phyloP scores from a whole-genome alignment of 2,329 filamentous ascomycete species.

The Nemania diffusa region DNA sequence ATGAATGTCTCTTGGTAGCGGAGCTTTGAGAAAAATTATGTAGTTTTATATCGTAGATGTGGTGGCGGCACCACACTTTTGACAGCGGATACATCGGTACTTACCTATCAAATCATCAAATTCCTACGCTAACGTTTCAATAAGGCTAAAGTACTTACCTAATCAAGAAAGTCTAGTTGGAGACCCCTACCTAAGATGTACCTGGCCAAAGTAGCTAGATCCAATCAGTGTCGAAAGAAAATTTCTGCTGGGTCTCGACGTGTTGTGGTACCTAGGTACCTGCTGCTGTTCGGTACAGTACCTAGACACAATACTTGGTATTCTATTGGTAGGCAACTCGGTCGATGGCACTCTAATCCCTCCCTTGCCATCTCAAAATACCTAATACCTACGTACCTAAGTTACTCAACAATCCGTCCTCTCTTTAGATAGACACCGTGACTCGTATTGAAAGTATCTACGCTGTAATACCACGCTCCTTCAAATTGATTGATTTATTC shows the following conservation, averaged over 20 bases:
- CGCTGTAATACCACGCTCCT: conserved; percentile 14
- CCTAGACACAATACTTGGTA: too few relatives aligned
- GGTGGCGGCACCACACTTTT: too few relatives aligned
- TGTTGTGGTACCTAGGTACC: background rate
- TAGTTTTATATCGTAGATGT: too few relatives aligned
- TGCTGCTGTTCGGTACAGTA: background rate
- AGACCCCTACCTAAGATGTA: background rate
- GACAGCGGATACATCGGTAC: background rate
- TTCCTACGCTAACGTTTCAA: conserved; percentile 21
- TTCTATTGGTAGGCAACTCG: too few relatives aligned
- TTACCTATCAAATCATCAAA: background rate
- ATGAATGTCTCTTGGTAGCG: background rate
- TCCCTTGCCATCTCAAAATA: background rate
- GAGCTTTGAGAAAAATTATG: too few relatives aligned
- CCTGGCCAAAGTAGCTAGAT: background rate
- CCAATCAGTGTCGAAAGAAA: conserved; percentile 29
- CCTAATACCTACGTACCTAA: background rate
- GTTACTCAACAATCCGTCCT: background rate
- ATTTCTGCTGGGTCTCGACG: conserved; percentile 22
- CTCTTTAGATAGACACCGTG: background rate
- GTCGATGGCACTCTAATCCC: conserved; percentile 16
- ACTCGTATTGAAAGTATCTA: background rate
- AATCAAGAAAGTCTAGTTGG: conserved; percentile 21
- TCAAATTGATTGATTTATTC: background rate
- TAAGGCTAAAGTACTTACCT: conserved; percentile 19